Conservation (phyloP, 2,329 filamentous ascomycete genomes). For the Domatiomyces catenatus region DNA sequence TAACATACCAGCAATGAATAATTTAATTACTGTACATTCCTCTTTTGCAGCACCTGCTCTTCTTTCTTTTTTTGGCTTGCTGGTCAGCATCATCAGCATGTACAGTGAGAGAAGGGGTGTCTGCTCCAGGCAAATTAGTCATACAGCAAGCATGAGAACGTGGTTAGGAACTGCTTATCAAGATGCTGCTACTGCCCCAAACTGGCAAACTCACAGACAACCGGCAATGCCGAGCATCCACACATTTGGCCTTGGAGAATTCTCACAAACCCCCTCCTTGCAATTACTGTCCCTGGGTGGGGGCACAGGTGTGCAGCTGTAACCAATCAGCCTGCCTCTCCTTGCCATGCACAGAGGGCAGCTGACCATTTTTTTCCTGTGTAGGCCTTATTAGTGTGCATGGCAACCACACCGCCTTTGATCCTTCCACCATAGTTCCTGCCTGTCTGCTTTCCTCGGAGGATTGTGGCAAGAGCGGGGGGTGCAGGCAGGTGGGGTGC, state of each 20-base stretch:
- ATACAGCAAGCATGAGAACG: neutral
- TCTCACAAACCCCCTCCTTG: neutral
- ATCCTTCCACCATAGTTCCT: too few species aligned
- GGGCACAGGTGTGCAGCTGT: neutral
- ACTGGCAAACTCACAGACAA: neutral
- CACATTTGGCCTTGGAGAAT: neutral
- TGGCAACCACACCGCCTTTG: neutral
- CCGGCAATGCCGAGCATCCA: neutral
- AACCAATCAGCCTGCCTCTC: neutral
- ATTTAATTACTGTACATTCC: too few species aligned
- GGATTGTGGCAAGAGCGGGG: too few species aligned
- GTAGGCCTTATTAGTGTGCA: neutral
- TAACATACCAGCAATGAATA: too few species aligned
- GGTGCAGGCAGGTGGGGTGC: too few species aligned
- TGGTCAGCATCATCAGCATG: too few species aligned
- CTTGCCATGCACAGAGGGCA: neutral
- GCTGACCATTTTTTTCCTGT: neutral
- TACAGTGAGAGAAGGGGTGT: too few species aligned
- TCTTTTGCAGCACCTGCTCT: too few species aligned
- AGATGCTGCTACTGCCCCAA: neutral
- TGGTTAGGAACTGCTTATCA: neutral
- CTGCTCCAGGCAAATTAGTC: too few species aligned
- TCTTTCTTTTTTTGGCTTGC: too few species aligned
- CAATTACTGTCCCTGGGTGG: too few species aligned
- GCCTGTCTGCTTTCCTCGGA: too few species aligned